These are phyloP conservation scores for Halteria grandinella DNA, from an alignment of 73 alveolate species.

Conservation along the genomic window DNA sequence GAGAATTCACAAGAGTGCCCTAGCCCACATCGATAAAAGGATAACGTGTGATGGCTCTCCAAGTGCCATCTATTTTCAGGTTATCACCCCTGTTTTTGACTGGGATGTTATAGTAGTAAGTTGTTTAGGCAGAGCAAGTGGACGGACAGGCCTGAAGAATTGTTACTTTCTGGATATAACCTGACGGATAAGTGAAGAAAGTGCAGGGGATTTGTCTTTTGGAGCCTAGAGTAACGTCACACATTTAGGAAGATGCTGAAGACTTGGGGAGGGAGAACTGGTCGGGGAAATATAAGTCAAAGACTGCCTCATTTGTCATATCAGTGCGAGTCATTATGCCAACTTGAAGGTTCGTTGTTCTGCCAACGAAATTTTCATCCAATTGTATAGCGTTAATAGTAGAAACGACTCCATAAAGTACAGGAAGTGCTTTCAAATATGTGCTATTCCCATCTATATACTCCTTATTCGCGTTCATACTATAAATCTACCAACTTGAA, in stretches of 20 bases:
- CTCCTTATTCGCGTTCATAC: slow-evolving; percentile 36
- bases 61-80: slow-evolving; percentile 28
- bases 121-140: slow-evolving; percentile 43
- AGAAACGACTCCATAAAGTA: slow-evolving; percentile 57
- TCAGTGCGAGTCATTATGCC: slow-evolving; percentile 47
- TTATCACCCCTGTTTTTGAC: slow-evolving; percentile 53
- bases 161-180: slow-evolving; percentile 29
- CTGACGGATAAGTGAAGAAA: slow-evolving; percentile 18
- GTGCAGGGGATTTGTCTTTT: slow-evolving; percentile 35
- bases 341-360: slow-evolving; percentile 22
- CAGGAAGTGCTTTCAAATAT: slow-evolving; percentile 49
- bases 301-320: slow-evolving; percentile 1
- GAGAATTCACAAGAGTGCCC: slow-evolving; percentile 48
- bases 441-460: slow-evolving; percentile 13
- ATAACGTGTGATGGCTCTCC: slow-evolving; percentile 39
- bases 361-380: slow-evolving; percentile 15
- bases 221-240: slow-evolving; percentile 26
- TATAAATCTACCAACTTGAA: slow-evolving; percentile 9
- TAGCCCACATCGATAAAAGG: slow-evolving; percentile 59
- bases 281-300: slow-evolving; percentile 52
- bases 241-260: slow-evolving; percentile 12
- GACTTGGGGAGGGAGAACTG: slow-evolving; percentile 8
- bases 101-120: slow-evolving; percentile 2
- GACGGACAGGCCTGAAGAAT: slow-evolving; percentile 39
- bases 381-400: slow-evolving; percentile 14